These are phyloP conservation scores for Gliomastix tumulicola DNA, from an alignment of 2,329 filamentous ascomycete species.

Conservation along the genomic window DNA sequence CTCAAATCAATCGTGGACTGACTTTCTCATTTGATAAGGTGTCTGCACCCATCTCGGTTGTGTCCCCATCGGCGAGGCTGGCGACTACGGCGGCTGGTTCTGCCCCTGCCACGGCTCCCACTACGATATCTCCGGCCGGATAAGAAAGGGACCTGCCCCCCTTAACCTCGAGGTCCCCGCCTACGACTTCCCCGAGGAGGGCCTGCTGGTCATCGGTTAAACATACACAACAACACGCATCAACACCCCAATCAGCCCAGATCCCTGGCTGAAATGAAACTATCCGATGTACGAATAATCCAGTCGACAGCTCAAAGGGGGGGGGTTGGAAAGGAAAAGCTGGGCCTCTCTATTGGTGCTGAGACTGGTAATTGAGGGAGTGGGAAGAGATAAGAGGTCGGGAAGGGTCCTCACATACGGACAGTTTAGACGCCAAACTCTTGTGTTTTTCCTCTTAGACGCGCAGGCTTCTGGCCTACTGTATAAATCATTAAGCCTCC, in stretches of 20 bases:
- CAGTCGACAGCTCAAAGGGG: too few relatives aligned
- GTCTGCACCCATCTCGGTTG: slow-evolving; percentile 99
- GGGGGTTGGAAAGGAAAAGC: background rate
- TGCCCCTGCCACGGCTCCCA: slow-evolving; percentile 99
- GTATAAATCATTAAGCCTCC: slow-evolving; percentile 7
- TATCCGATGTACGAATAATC: too few relatives aligned
- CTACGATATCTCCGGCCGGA: slow-evolving; percentile 98
- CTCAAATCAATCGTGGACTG: background rate
- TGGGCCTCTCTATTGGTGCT: too few relatives aligned
- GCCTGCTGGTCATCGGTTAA: slow-evolving; percentile 88
- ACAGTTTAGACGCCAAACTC: too few relatives aligned
- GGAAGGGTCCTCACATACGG: too few relatives aligned
- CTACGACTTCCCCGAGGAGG: slow-evolving; percentile 91
- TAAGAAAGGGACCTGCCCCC: slow-evolving; percentile 94
- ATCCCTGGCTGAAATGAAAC: too few relatives aligned
- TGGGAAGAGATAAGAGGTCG: too few relatives aligned
- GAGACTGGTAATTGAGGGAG: too few relatives aligned
- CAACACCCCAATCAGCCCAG: too few relatives aligned
- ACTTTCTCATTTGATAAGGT: slow-evolving; percentile 39
- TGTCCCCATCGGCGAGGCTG: slow-evolving; percentile 97
- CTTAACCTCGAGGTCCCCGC: slow-evolving; percentile 92
- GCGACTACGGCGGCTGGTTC: slow-evolving; percentile 99
- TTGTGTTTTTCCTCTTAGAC: slow-evolving; percentile 5
- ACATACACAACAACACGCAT: too few relatives aligned
- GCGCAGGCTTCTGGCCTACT: slow-evolving; percentile 5